Base-by-base conservation (phyloP, 441 rosid species). In the Bruguiera hainesii region DNA sequence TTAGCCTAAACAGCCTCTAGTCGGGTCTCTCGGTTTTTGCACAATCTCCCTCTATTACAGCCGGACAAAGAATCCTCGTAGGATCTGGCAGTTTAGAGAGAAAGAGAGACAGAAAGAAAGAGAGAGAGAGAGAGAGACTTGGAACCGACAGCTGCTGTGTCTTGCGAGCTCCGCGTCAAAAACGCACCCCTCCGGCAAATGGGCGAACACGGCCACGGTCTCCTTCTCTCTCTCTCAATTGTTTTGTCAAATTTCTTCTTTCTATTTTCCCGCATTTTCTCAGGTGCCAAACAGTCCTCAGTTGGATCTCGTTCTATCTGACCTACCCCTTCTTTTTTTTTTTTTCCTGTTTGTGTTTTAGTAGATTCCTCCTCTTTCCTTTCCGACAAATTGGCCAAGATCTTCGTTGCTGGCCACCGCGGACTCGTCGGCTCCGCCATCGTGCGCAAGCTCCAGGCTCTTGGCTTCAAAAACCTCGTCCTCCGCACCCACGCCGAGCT, bases 391-490 rank as follows among this genome's bases (percentile, higher is more conserved):
- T 84, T 89, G 5, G 83, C 93, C 63, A 89, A 87, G 84, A 78
- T 88, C 81, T 94, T 87, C 64, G 92, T 94, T 23, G 93, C 98
- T 5, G 97, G 97, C 56, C 97, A 88, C 79, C 73, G 94, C 0
- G 97, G 97, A 11, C 87, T 94, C 11, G 98, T 89, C 19, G 98
- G 97, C 48, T 88, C 97, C 0, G 90, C 94, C 50, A 91, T 94
- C 0, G 92, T 87, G 59, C 89, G 92, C 18, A 87, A 85, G 39
- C 89, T 91, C 23, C 75, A 64, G 23, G 59, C 85, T 2, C 78
- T 73, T 1, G 91, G 90, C 26, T 91, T 85, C 76, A 60, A 83
- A 23, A 86, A 88, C 67, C 85, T 91, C 62, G 37, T 89, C 61
- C 89, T 85, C 29, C 80, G 87, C 56, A 75, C 90, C 57, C 98